phyloP scores from a whole-genome alignment of 257 asterid species.

The Solanum corneliomulleri region DNA sequence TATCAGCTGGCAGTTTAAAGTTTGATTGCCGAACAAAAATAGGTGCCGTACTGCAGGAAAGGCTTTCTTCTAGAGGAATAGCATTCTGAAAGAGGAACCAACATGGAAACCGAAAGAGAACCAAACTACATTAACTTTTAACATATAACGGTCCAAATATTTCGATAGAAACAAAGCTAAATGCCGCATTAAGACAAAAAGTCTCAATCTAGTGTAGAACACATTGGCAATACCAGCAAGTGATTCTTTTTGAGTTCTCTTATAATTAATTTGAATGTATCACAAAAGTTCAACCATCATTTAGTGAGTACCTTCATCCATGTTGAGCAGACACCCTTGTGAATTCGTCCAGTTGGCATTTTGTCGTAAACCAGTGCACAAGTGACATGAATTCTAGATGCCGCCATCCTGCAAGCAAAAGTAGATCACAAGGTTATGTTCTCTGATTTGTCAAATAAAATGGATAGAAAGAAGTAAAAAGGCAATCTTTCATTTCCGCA shows the following conservation, averaged over 20 bases:
- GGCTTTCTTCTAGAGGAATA: conserved; percentile 57
- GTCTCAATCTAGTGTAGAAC: neutral
- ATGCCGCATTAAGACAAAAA: neutral
- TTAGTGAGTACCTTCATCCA: conserved; percentile 83
- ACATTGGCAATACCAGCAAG: neutral
- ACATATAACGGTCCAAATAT: neutral
- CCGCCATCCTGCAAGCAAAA: conserved; percentile 47
- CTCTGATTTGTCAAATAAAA: neutral
- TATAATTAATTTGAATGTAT: neutral
- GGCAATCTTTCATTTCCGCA: neutral
- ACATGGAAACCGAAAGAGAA: conserved; percentile 1
- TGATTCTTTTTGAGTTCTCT: neutral
- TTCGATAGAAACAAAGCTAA: neutral
- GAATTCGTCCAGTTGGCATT: conserved; percentile 81
- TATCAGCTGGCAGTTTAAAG: conserved; percentile 84
- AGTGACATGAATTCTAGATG: conserved; percentile 78
- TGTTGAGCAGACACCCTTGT: conserved; percentile 96
- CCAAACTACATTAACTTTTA: neutral
- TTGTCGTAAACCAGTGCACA: conserved; percentile 86
- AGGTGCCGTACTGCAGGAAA: conserved; percentile 68
- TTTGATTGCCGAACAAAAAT: conserved; percentile 78
- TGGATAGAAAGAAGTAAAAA: neutral
- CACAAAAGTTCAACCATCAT: neutral
- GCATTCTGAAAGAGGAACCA: conserved; percentile 52
- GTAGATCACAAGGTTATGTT: neutral